Conservation (phyloP, 331 rosid species). For the Pyracantha coccinea region DNA sequence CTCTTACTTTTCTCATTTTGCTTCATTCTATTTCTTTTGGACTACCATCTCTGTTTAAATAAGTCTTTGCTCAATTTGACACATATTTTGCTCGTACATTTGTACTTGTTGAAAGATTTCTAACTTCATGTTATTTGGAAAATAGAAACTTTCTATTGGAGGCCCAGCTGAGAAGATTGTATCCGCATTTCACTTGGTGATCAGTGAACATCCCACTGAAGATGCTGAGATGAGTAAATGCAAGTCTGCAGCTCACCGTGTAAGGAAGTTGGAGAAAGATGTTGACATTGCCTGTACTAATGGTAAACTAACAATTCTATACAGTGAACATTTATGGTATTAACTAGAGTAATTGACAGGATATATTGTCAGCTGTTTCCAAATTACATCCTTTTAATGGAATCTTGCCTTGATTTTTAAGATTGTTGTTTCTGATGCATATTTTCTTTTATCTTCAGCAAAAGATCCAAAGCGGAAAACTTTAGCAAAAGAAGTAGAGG, state of each 20-base stretch:
- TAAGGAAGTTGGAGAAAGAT: conserved; percentile 71
- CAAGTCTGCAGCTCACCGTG: conserved; percentile 60
- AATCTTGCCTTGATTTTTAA: neutral
- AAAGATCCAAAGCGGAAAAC: conserved; percentile 74
- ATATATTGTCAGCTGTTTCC: neutral
- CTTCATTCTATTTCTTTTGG: neutral
- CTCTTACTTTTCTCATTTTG: neutral
- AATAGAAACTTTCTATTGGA: conserved; percentile 79
- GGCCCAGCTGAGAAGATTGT: conserved; percentile 82
- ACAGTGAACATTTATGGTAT: conserved; percentile 2
- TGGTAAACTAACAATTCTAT: conserved; percentile 35
- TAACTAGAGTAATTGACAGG: neutral
- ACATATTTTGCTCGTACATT: conserved; percentile 2
- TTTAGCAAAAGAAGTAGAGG: conserved; percentile 65
- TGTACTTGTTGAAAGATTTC: conserved; percentile 3
- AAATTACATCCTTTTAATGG: neutral
- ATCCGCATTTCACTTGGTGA: conserved; percentile 77
- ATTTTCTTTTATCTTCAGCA: conserved; percentile 41
- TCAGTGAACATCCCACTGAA: conserved; percentile 64
- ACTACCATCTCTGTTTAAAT: neutral
- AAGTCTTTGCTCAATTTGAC: neutral
- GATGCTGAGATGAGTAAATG: conserved; percentile 78
- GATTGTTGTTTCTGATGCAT: conserved; percentile 24
- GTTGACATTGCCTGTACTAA: conserved; percentile 56
- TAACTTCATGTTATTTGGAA: conserved; percentile 12